These are phyloP conservation scores for Circinella umbellata DNA, from an alignment of 371 early-diverging fungal species.

Conservation along the genomic window DNA sequence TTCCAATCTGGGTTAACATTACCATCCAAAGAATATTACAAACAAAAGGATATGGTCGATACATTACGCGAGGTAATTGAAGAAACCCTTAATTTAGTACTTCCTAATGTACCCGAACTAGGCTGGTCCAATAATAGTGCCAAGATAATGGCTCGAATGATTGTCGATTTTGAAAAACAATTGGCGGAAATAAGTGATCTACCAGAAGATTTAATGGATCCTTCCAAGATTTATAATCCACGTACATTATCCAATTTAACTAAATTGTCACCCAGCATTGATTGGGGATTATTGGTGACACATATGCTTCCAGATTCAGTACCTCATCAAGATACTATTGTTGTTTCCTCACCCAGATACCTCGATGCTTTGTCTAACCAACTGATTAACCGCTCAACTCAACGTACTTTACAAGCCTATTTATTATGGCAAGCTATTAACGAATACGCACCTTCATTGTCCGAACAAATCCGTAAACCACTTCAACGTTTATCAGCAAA, in stretches of 20 bases:
- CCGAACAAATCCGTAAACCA: constrained; percentile 21
- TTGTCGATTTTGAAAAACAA: constrained; percentile 53
- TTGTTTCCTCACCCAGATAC: constrained; percentile 18
- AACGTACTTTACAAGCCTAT: constrained; percentile 17
- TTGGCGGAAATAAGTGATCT: constrained; percentile 41
- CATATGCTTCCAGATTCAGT: constrained; percentile 5
- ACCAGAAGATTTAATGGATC: constrained; percentile 55
- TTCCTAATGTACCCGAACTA: constrained; percentile 14
- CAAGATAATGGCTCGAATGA: constrained; percentile 30
- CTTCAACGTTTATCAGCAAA: constrained; percentile 25
- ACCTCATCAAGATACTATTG: constrained; percentile 9
- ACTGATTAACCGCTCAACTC: constrained; percentile 2
- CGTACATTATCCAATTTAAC: constrained; percentile 40
- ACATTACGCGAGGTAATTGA: constrained; percentile 37
- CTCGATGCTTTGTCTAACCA: constrained; percentile 18
- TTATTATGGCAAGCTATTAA: constrained; percentile 11
- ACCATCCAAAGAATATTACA: constrained; percentile 64
- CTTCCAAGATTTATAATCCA: constrained; percentile 58
- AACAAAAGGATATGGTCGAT: constrained; percentile 37
- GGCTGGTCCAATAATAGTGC: constrained; percentile 24
- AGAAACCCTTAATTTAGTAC: constrained; percentile 19
- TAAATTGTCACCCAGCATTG: constrained; percentile 25
- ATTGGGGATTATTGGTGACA: constrained; percentile 25
- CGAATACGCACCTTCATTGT: constrained; percentile 11
- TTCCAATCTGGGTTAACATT: constrained; percentile 58